A percentile compares a stretch with the other conserved stretches of the same genome.
These are phyloP conservation scores for Adiantum capillusveneris DNA, from an alignment of 75 land plant species.

Conservation along the genomic window DNA sequence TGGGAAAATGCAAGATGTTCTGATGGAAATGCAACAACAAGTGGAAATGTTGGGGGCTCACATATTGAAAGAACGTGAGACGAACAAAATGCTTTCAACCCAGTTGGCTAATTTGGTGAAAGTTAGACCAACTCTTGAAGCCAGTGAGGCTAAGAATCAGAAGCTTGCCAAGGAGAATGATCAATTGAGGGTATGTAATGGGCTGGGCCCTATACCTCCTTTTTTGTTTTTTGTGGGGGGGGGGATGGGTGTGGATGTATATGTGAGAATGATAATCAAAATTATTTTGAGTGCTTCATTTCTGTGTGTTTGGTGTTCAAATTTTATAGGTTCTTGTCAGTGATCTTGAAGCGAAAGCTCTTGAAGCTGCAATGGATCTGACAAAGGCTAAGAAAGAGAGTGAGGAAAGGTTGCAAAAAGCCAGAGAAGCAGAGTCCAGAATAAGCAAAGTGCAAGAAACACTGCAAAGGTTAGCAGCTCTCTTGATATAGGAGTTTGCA, in stretches of 20 bases:
- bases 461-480: slow-evolving; percentile 49
- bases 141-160: slow-evolving; percentile 59
- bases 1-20: slow-evolving; percentile 54
- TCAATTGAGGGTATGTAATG: slow-evolving; percentile 46
- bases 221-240: no score
- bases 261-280: no score
- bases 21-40: slow-evolving; percentile 59
- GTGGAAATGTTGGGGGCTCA: slow-evolving; percentile 58
- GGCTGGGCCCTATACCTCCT: no score
- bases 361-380: slow-evolving; percentile 41
- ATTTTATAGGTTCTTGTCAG: slow-evolving; percentile 9
- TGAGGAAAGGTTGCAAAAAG: slow-evolving; percentile 53
- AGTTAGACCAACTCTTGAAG: slow-evolving; percentile 59
- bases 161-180: slow-evolving; percentile 54
- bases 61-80: slow-evolving; percentile 58
- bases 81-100: slow-evolving; percentile 62
- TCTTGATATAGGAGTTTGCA: no score
- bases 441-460: slow-evolving; percentile 60
- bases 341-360: slow-evolving; percentile 32
- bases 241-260: no score
- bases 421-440: slow-evolving; percentile 60
- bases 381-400: slow-evolving; percentile 31
- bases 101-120: slow-evolving; percentile 75
- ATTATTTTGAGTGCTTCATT: no score
- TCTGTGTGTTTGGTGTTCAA: no score